These are phyloP conservation scores for Hemisphaericaspora lyxosophila DNA, from an alignment of 1,139 yeast species.

Conservation along the genomic window DNA sequence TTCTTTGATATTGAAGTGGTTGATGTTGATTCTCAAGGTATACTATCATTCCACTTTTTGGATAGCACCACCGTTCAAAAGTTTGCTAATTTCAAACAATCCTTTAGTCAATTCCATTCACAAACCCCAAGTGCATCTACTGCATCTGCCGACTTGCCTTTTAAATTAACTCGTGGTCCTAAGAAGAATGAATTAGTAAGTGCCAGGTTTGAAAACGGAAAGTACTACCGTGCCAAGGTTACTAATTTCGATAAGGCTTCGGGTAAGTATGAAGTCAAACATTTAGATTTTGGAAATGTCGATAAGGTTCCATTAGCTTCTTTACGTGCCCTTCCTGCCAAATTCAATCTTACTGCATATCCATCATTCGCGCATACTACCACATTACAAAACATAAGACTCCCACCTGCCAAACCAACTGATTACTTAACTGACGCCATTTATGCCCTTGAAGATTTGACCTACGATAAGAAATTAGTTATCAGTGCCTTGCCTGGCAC, in stretches of 20 bases:
- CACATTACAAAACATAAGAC: constrained; percentile 52
- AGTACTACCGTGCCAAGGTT: constrained; percentile 63
- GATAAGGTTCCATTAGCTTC: constrained; percentile 48
- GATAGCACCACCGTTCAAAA: constrained; percentile 34
- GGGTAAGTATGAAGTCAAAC: constrained; percentile 51
- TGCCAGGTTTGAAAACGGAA: constrained; percentile 55
- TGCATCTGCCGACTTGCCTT: constrained; percentile 46
- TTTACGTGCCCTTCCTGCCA: constrained; percentile 56
- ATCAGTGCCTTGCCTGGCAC: constrained; percentile 51
- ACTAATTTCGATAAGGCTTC: constrained; percentile 48
- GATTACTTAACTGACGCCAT: constrained; percentile 63
- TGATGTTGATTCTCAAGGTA: constrained; percentile 49
- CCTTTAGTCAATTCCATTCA: constrained; percentile 46
- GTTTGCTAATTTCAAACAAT: constrained; percentile 45
- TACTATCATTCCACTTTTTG: constrained; percentile 51
- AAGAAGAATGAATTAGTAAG: constrained; percentile 61
- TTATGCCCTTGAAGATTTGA: constrained; percentile 53
- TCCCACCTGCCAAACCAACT: constrained; percentile 60
- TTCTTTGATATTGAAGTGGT: constrained; percentile 66
- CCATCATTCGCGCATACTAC: constrained; percentile 63
- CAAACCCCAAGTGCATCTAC: constrained; percentile 40
- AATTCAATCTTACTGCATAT: constrained; percentile 39
- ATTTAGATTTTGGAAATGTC: constrained; percentile 65
- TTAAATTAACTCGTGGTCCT: constrained; percentile 45
- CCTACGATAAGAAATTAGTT: constrained; percentile 58